Evolutionary conservation across 176 grass and related monocot genomes (phyloP).

Genomic region (Olyra latifolia): DNA sequence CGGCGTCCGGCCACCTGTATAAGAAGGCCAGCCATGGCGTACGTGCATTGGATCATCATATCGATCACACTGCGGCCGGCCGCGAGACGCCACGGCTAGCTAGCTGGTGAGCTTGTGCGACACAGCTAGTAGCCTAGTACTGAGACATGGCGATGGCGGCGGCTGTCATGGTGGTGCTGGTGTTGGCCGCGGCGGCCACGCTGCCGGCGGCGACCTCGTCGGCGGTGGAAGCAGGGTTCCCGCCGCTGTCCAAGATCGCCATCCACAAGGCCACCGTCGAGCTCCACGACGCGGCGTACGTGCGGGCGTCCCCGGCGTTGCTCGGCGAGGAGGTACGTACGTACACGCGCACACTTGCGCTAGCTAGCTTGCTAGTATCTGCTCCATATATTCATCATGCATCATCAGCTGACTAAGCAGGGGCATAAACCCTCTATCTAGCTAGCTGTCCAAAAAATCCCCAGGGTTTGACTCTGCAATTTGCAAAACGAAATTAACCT

Average conservation of each 20-base stretch:
- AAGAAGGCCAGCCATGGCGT: background rate
- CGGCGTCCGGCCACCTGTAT: background rate
- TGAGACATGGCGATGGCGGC: background rate
- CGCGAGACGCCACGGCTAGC: too few species aligned
- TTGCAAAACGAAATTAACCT: too few species aligned
- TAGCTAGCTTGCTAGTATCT: too few species aligned
- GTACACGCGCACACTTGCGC: background rate
- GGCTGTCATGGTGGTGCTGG: background rate
- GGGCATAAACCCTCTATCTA: too few species aligned
- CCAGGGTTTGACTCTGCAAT: too few species aligned
- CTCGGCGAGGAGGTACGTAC: constrained; percentile 60
- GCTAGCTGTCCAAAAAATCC: too few species aligned
- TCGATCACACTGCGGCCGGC: too few species aligned
- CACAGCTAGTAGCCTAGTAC: too few species aligned
- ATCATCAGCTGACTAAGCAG: too few species aligned
- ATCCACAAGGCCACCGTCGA: constrained; percentile 50
- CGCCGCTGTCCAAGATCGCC: constrained; percentile 82
- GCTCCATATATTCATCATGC: too few species aligned
- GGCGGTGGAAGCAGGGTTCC: constrained; percentile 38
- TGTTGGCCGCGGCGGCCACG: background rate
- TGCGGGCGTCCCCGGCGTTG: constrained; percentile 49
- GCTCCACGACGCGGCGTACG: constrained; percentile 39
- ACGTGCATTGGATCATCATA: too few species aligned
- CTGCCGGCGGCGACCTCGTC: background rate
- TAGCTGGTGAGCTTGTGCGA: background rate